phyloP scores from a whole-genome alignment of 2,329 filamentous ascomycete species.

The Trichoderma oligosporum region DNA sequence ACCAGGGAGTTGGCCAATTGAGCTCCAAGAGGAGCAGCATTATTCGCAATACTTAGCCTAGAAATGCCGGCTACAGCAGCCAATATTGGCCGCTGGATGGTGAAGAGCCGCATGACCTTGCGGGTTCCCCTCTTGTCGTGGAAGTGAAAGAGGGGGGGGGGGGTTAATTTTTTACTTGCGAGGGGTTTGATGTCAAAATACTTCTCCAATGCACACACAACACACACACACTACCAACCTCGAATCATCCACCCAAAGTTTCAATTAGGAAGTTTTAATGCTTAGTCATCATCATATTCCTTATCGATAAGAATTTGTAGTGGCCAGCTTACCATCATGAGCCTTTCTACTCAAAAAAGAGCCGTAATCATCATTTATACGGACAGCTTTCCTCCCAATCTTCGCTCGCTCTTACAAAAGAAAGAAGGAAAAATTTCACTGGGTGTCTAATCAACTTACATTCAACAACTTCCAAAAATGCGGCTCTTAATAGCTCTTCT shows the following conservation, averaged over 20 bases:
- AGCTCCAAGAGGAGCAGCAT: constrained; percentile 23
- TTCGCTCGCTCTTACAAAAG: too few relatives aligned
- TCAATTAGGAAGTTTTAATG: constrained; percentile 19
- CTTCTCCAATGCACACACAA: not conserved
- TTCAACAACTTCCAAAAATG: constrained; percentile 27
- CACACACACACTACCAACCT: too few relatives aligned
- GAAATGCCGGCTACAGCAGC: constrained; percentile 36
- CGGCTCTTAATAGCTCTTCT: constrained; percentile 44
- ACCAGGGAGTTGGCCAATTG: constrained; percentile 41
- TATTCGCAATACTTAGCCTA: constrained; percentile 25
- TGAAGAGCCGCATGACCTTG: constrained; percentile 44
- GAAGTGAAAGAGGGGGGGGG: not conserved
- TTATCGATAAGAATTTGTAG: constrained; percentile 24
- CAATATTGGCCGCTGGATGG: constrained; percentile 43
- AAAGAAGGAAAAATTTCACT: too few relatives aligned
- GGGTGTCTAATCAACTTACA: too few relatives aligned
- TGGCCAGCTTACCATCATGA: constrained; percentile 23
- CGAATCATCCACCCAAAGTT: not conserved
- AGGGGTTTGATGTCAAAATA: constrained; percentile 18
- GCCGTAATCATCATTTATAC: constrained; percentile 7
- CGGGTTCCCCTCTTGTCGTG: not conserved
- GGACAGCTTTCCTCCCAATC: too few relatives aligned
- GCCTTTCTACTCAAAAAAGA: not conserved
- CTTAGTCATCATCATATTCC: constrained; percentile 6
- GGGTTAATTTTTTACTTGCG: not conserved